phyloP scores from a whole-genome alignment of 2,329 filamentous ascomycete species.

The Tetracladium maxilliforme region DNA sequence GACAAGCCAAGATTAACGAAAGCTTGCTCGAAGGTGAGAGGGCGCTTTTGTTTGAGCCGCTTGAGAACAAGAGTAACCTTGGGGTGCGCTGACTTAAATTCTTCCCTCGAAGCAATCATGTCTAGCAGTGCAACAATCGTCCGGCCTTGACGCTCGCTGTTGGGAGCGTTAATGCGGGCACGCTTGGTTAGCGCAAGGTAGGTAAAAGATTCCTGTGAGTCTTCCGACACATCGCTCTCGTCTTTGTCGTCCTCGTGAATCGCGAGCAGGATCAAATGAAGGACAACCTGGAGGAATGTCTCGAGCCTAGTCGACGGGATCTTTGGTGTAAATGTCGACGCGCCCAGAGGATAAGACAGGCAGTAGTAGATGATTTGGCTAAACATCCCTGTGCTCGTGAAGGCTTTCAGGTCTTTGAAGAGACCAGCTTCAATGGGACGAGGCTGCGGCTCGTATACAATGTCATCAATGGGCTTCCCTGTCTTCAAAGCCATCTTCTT shows the following conservation, averaged over 20 bases:
- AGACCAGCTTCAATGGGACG: slow-evolving; percentile 61
- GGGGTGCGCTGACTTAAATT: slow-evolving; percentile 68
- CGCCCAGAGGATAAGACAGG: slow-evolving; percentile 64
- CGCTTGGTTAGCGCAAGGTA: slow-evolving; percentile 51
- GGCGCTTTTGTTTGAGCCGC: slow-evolving; percentile 71
- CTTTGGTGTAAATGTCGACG: slow-evolving; percentile 51
- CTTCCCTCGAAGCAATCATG: slow-evolving; percentile 48
- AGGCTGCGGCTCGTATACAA: slow-evolving; percentile 83
- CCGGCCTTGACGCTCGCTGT: slow-evolving; percentile 36
- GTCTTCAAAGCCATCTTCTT: slow-evolving; percentile 78
- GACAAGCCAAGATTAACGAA: slow-evolving; percentile 50
- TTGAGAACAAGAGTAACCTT: slow-evolving; percentile 76
- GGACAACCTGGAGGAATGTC: slow-evolving; percentile 77
- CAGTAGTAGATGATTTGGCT: slow-evolving; percentile 83
- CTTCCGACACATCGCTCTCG: slow-evolving; percentile 32
- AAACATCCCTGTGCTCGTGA: slow-evolving; percentile 76
- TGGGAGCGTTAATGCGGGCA: slow-evolving; percentile 46
- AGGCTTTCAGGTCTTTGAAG: slow-evolving; percentile 62
- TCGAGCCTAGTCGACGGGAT: slow-evolving; percentile 77
- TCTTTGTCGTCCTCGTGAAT: slow-evolving; percentile 64
- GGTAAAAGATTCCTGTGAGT: slow-evolving; percentile 51
- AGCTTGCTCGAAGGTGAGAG: slow-evolving; percentile 54
- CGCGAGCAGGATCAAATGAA: slow-evolving; percentile 78
- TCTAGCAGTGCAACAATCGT: slow-evolving; percentile 52
- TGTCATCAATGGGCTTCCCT: slow-evolving; percentile 64